Evolutionary conservation across 2,329 filamentous ascomycete genomes (phyloP), one percentile per base, ranked within the genome.

Genomic region (Pseudogymnoascus sp.): DNA sequence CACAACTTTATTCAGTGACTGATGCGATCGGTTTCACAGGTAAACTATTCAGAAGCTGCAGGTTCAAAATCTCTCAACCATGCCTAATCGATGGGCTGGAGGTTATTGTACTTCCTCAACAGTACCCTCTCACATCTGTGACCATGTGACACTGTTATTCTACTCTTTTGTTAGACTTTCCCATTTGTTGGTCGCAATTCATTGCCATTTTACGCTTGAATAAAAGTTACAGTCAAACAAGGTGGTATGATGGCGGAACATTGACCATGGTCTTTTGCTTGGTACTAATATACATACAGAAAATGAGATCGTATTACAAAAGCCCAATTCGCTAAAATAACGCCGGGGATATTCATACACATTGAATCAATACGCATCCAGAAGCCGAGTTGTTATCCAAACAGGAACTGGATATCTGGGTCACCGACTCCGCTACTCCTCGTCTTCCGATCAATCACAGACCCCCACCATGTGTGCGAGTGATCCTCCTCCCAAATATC

Each of bases 401-500:
- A 55, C n/a, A 55, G 49, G 49, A 21, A 55, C 11, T 55, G 49
- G 4, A 55, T 29, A 55, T 16, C 29, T 21, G 49, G 29, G n/a
- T 19, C 49, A 21, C 29, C 16, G 16, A 55, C 49, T 35, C 49
- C 49, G 5, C 26, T 33, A 33, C 49, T 21, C 49, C 29, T 55
- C 29, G 49, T 55, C 58, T 66, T 69, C 14, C 62, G 59, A 63
- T 69, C 66, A 21, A 69, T 66, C 3, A 69, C 63, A 1, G 43
- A 59, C 2, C 66, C 67, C 68, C 67, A 69, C 68, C 67, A 69
- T 12, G 49, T 58, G 31, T 29, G 14, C 14, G 19, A 29, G 11
- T 43, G 21, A 8, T 55, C 68, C 69, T 70, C 3, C 65, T 26
- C 70, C 65, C 35, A 71, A 59, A 14, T 70, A 41, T 3, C 61